These are phyloP conservation scores for Apiotrichum mycotoxinovorans DNA, from an alignment of 1,284 basidiomycete species.

Conservation along the genomic window DNA sequence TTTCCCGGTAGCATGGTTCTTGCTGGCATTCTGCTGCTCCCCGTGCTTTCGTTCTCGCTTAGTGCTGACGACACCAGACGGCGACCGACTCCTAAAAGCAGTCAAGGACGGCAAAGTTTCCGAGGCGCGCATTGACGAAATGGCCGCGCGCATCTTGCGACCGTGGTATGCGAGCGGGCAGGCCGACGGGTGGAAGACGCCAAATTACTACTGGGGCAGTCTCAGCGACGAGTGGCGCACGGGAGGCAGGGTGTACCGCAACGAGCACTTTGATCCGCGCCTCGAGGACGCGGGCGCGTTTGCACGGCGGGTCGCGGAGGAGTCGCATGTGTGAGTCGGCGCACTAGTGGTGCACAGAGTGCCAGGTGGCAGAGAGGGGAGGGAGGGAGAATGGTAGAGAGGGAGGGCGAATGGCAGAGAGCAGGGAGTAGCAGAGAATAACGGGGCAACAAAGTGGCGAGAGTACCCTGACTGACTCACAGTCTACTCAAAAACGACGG, in stretches of 20 bases:
- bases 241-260: conserved; percentile 27
- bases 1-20: no score
- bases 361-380: no score
- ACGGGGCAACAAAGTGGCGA: no score
- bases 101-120: conserved; percentile 68
- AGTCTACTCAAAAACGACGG: conserved; percentile 17
- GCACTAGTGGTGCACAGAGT: no score
- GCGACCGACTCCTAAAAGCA: conserved; percentile 58
- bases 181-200: conserved; percentile 56
- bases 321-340: conserved; percentile 44
- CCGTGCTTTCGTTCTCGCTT: no score
- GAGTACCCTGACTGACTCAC: no score
- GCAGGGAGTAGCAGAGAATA: no score
- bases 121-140: conserved; percentile 56
- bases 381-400: no score
- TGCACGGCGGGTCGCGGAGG: conserved; percentile 38
- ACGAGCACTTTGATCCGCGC: conserved; percentile 35
- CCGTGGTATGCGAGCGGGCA: conserved; percentile 63
- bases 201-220: conserved; percentile 49
- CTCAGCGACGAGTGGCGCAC: conserved; percentile 32
- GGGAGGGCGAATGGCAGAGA: no score
- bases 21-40: no score
- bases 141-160: conserved; percentile 55
- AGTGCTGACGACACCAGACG: conserved; percentile 29
- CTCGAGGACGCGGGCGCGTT: conserved; percentile 31